Evolutionary conservation across 129 eudicot genomes (phyloP), one percentile per base, ranked within the genome.

Genomic region (Artemisia tridentata): DNA sequence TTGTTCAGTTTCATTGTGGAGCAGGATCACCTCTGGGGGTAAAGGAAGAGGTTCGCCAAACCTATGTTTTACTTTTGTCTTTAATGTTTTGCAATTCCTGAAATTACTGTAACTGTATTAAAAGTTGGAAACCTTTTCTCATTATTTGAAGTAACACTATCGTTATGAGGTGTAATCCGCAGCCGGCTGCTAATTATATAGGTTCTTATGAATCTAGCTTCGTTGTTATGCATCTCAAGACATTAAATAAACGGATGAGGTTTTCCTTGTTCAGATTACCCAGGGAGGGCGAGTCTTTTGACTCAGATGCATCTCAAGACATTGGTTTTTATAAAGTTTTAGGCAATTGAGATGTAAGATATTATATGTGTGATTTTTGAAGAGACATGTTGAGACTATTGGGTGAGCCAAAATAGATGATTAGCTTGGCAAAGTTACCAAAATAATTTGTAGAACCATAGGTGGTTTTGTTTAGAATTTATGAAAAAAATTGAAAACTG

Each of bases 1-100:
- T 95, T 43, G 99, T 95, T 76, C 99, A 95, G 79, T 95, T 85
- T 58, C 69, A 87, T 16, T 82, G 91, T 80, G 97, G 96, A 63
- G 80, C 74, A 17, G 89, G 86, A 59, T 82, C 84, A 17, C 55
- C 95, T 16, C 72, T 68, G 65, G 85, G 81, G 38, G 25, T 80
- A 74, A 90, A 90, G 80, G 99, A 95, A 84, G 99, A 95, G 91
- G 98, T 89, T 20, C 43, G 79, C 48, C 18, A 47, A 45, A 58
- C 57, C 12, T 64, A 34, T 47, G 56, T 66, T 55, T 43, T 17
- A 50, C 50, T 46, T 62, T 13, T 25, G 51, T 63, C 65, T 69
- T 15, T 12, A 25, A 61, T 57, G 27, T 55, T 74, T 48, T 54
- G 54, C 69, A 54, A 69, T 34, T 54, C 20, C 20, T 67, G 27